Evolutionary conservation across 768 basidiomycete species (phyloP).

Genomic region (Suillus americanus): DNA sequence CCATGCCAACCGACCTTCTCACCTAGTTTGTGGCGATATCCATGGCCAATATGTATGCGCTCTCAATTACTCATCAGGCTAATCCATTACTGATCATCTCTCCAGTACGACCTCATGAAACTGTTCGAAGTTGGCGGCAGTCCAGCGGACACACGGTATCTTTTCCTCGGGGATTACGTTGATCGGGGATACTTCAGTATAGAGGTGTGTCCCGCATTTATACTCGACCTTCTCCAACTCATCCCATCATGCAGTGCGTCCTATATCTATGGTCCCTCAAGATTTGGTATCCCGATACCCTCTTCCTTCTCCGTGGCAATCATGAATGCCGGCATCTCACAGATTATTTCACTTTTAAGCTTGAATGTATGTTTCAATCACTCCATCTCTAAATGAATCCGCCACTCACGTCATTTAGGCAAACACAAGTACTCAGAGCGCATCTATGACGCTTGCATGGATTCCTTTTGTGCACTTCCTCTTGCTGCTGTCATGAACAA

Average conservation of each 20-base stretch:
- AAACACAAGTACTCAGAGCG: constrained; percentile 99
- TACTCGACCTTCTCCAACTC: background rate
- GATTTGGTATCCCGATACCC: constrained; percentile 98
- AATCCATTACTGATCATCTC: constrained; percentile 6
- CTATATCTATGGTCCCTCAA: constrained; percentile 97
- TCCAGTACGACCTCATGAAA: constrained; percentile 91
- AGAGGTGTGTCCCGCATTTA: constrained; percentile 52
- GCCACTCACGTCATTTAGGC: constrained; percentile 47
- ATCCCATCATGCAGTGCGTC: constrained; percentile 66
- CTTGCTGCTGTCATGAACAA: constrained; percentile 99
- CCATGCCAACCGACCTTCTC: constrained; percentile 5
- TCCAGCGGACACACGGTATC: constrained; percentile 90
- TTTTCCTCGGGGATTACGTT: constrained; percentile 92
- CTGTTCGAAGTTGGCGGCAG: constrained; percentile 92
- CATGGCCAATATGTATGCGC: constrained; percentile 95
- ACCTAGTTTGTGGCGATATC: constrained; percentile 91
- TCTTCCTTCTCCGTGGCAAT: constrained; percentile 96
- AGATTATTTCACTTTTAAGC: constrained; percentile 98
- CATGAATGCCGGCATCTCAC: constrained; percentile 99
- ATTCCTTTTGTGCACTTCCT: constrained; percentile 93
- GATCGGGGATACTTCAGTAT: constrained; percentile 94
- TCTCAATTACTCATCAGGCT: constrained; percentile 8
- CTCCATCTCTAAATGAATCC: constrained; percentile 7
- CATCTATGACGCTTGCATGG: constrained; percentile 97
- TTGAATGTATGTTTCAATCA: constrained; percentile 72